These are phyloP conservation scores for Ustanciosporium gigantosporum DNA, from an alignment of 1,284 basidiomycete species.

Conservation along the genomic window DNA sequence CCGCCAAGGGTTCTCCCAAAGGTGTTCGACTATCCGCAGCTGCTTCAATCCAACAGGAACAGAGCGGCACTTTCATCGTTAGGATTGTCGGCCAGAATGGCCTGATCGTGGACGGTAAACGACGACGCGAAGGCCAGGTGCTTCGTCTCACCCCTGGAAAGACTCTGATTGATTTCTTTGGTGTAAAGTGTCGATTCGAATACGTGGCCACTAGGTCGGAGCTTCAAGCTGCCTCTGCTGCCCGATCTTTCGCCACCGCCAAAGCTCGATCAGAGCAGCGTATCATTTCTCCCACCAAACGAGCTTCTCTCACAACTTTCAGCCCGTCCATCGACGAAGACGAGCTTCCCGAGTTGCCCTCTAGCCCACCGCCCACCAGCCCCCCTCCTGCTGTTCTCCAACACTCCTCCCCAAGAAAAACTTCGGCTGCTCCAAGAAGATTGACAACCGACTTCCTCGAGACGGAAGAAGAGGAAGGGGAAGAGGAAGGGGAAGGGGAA, in stretches of 20 bases:
- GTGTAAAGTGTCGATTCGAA: conserved; percentile 39
- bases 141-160: conserved; percentile 44
- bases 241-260: not conserved
- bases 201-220: conserved; percentile 16
- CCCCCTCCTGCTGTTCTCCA: conserved; percentile 19
- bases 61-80: conserved; percentile 49
- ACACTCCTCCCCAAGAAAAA: conserved; percentile 10
- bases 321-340: not conserved
- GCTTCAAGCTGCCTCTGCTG: not conserved
- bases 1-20: conserved; percentile 17
- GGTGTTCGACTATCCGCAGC: conserved; percentile 3
- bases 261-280: conserved; percentile 9
- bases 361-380: conserved; percentile 25
- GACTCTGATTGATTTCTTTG: conserved; percentile 52
- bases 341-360: no score
- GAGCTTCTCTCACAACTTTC: no score
- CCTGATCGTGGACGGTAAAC: conserved; percentile 53
- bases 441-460: not conserved
- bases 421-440: not conserved
- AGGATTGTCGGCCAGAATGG: conserved; percentile 58
- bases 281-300: conserved; percentile 32
- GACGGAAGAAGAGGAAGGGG: not conserved
- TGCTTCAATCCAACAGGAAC: not conserved
- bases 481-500: no score
- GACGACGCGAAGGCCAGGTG: conserved; percentile 50